Evolutionary conservation across 768 basidiomycete genomes (phyloP).

Genomic region (Agrocybe praecox): DNA sequence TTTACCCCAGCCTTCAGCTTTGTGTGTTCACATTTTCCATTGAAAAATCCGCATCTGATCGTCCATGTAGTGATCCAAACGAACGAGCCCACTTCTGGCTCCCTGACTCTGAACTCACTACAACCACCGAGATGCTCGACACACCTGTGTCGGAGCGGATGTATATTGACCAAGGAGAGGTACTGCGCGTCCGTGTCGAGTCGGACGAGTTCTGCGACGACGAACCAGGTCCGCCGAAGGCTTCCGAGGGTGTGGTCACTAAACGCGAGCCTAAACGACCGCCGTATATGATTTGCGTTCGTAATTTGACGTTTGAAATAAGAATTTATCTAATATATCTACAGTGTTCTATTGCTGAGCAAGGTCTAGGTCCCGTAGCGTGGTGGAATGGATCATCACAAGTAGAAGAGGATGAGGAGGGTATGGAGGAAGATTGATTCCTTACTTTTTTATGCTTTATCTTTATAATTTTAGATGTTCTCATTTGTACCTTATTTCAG

Average conservation of each 20-base stretch:
- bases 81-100: constrained; percentile 87
- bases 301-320: constrained; percentile 22
- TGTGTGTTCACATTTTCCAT: constrained; percentile 48
- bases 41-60: neutral
- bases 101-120: constrained; percentile 56
- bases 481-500: neutral
- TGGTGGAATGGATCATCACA: constrained; percentile 72
- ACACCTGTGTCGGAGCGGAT: constrained; percentile 66
- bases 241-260: constrained; percentile 65
- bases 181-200: constrained; percentile 78
- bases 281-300: constrained; percentile 73
- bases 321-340: neutral
- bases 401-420: constrained; percentile 33
- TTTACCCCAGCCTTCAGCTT: constrained; percentile 80
- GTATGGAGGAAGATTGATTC: constrained; percentile 45
- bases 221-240: constrained; percentile 83
- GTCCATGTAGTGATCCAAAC: constrained; percentile 64
- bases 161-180: constrained; percentile 80
- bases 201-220: constrained; percentile 84
- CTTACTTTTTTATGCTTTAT: neutral
- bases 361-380: constrained; percentile 73
- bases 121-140: constrained; percentile 68
- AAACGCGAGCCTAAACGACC: constrained; percentile 49
- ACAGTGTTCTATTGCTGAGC: constrained; percentile 82
- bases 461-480: neutral